Conservation (phyloP, 768 basidiomycete species). For the Leccinum variicolor region DNA sequence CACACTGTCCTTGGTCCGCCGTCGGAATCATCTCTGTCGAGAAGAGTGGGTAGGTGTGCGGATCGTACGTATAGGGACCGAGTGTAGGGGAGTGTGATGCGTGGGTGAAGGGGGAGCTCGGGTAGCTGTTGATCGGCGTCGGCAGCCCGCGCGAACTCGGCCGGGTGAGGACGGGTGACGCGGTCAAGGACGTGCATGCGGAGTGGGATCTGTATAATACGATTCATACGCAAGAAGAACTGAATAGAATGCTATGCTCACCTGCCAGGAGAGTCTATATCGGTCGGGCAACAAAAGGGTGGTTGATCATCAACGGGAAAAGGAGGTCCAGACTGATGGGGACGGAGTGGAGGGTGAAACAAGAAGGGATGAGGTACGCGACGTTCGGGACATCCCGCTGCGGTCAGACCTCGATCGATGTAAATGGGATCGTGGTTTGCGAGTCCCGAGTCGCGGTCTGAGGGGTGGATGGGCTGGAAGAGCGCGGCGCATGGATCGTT, state of each 20-base stretch:
- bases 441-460: not conserved
- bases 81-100: not conserved
- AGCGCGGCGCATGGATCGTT: constrained; percentile 50
- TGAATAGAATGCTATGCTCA: not conserved
- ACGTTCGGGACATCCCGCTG: not conserved
- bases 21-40: not conserved
- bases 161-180: constrained; percentile 4
- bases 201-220: constrained; percentile 1
- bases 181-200: constrained; percentile 3
- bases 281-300: not conserved
- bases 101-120: not conserved
- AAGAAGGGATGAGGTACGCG: not conserved
- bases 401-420: not conserved
- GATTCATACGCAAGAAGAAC: not conserved
- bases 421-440: not conserved
- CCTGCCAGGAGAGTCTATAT: not conserved
- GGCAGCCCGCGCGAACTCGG: not conserved
- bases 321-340: not conserved
- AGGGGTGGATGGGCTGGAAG: not conserved
- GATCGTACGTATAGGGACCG: not conserved
- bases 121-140: constrained; percentile 4
- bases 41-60: not conserved
- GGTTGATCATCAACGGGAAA: not conserved
- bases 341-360: not conserved
- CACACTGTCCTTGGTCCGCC: not conserved